Base-by-base conservation (phyloP, 352 stramenopile species). In the Nothophytophthora sp. region DNA sequence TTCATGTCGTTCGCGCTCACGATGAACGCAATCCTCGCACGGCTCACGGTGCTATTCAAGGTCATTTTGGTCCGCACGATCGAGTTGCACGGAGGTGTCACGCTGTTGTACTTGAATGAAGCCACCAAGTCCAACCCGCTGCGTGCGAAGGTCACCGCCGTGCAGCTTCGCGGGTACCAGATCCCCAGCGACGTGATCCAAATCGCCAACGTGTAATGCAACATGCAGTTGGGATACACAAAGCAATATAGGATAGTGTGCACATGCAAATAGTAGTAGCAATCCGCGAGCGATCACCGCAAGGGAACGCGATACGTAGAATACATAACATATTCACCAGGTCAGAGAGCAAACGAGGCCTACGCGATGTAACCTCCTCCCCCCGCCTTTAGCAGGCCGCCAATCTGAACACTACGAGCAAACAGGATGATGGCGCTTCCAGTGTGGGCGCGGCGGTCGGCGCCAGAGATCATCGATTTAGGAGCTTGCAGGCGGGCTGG, bases 1-100 rank as follows among this genome's bases (percentile, higher is more conserved):
- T 95, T 95, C 49, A 92, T 95, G 77, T 82, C 82, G 29, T 92
- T 95, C 41, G 70, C 70, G 16, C 62, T 95, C 16, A 78, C 74
- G 32, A 89, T 88, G 59, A 92, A 91, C 59, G 86, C 76, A 44
- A 77, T 92, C 20, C 64, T 95, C 10, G 74, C 57, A 6, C 73
- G 85, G n/a, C 30, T 95, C 5, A 70, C 50, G 3, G 49, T 88
- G 20, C 60, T 92, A 9, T 67, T 82, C 30, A 85, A 89, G 47
- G 71, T 71, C 19, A 45, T 91, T 2, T 64, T 95, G 15, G 61
- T 88, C 27, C 74, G 79, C 16, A 53, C 49, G 4, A 80, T 92
- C 29, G 73, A 92, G 34, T 37, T 76, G 10, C 85, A 95, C 40
- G 81, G 80, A 32, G 76, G 70, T 6, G 60, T 95, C 25, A 74